Evolutionary conservation across 2,329 filamentous ascomycete species (phyloP), one percentile per base, ranked within the genome.

Genomic region (Cryphonectria nitschkei): DNA sequence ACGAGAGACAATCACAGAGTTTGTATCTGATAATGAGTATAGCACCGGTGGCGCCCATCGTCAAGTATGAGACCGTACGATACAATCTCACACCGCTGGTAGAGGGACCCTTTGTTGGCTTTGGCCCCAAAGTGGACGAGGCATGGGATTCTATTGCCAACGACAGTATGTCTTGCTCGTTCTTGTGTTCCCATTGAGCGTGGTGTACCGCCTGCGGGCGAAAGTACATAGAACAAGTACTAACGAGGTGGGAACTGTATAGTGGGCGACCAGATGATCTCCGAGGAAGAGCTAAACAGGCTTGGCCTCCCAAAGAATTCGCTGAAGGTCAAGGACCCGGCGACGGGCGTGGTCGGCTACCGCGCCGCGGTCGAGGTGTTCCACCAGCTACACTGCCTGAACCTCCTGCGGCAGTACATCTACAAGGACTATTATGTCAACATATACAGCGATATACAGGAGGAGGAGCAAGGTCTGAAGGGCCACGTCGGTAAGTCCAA

Each of bases 261-360:
- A 87, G 87, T 90, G 37, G 88, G 88, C 52, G 88, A 90, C 76
- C 87, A 88, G 74, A 88, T 89, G 84, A 86, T 90, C 67, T 84
- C 84, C 0, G 80, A 82, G 32, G 80, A 83, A 7, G 87, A 90
- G 74, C 84, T 89, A 39, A 78, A 83, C 56, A 84, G 83, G 32
- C 83, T 90, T 0, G 84, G 84, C 5, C 79, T 85, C 4, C 85
- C 88, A 73, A 84, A 85, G 2, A 79, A 83, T 32, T 86, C 86
- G 0, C 80, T 89, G n/a, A 85, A 84, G 74, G 84, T 88, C 73
- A 86, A 84, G 13, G 81, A 90, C 73, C 85, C 87, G 6, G 81
- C 80, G 61, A 88, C 88, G 1, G 88, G 87, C 26, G 82, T 86
- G 70, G 83, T 84, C 52, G 88, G 88, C 0, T 90, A 89, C 74